phyloP scores from a whole-genome alignment of 1,284 basidiomycete genomes.

The Puccinia hordei region DNA sequence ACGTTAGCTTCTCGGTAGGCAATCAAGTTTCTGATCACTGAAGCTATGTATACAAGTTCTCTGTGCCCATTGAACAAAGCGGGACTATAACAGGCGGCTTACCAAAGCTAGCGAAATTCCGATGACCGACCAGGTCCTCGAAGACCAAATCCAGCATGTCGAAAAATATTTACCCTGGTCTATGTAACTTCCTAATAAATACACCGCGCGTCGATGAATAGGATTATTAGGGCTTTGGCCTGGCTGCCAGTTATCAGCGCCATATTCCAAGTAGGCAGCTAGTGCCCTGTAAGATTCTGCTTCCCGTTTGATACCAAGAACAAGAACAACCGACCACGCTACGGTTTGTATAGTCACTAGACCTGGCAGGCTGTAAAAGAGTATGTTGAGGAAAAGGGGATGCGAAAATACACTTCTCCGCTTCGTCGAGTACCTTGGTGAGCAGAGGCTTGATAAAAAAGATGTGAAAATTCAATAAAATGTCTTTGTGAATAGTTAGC shows the following conservation, averaged over 20 bases:
- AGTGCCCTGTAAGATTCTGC: conserved; percentile 18
- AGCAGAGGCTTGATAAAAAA: conserved; percentile 34
- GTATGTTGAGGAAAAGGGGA: conserved; percentile 35
- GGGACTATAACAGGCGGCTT: conserved; percentile 6
- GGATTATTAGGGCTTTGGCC: not conserved
- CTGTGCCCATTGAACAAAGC: not conserved
- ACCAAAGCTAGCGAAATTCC: conserved; percentile 39
- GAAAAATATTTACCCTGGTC: conserved; percentile 21
- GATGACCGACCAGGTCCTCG: conserved; percentile 36
- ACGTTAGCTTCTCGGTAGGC: not conserved
- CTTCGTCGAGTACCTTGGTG: conserved; percentile 28
- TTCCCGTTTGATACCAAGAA: conserved; percentile 1
- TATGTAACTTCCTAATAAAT: not conserved
- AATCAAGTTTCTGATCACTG: not conserved
- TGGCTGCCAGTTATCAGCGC: conserved; percentile 13
- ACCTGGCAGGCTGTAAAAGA: conserved; percentile 36
- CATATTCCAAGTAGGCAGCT: conserved; percentile 4
- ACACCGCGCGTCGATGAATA: not conserved
- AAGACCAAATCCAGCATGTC: conserved; percentile 28
- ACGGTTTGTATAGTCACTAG: conserved; percentile 30
- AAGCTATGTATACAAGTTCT: not conserved
- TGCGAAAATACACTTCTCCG: conserved; percentile 21
- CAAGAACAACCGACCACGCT: conserved; percentile 35
- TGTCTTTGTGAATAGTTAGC: not conserved
- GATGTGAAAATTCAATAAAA: not conserved